These are phyloP conservation scores for Saksenaea oblongispora DNA, from an alignment of 371 early-diverging fungal species.

Conservation along the genomic window DNA sequence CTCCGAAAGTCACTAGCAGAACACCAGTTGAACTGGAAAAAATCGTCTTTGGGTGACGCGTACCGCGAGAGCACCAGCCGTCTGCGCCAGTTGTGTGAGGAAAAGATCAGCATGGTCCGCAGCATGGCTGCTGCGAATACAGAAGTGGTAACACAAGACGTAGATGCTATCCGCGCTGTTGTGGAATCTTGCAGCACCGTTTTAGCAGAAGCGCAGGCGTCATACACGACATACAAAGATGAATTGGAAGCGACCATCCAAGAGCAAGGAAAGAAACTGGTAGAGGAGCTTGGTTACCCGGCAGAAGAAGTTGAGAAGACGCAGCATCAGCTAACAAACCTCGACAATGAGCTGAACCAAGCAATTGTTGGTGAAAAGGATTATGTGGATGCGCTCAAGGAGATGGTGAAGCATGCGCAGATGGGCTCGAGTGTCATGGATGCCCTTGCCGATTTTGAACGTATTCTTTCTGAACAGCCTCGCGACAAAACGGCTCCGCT, in stretches of 20 bases:
- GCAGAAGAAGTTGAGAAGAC: background rate
- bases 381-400: background rate
- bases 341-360: background rate
- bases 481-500: background rate
- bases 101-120: background rate
- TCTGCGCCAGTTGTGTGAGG: background rate
- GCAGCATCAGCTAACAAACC: background rate
- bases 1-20: background rate
- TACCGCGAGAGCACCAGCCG: background rate
- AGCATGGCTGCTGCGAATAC: background rate
- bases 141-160: background rate
- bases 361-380: background rate
- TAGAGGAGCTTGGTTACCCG: background rate
- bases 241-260: background rate
- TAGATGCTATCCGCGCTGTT: background rate
- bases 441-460: background rate
- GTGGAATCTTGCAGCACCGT: background rate
- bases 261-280: background rate
- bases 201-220: background rate
- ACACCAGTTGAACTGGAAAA: conserved; percentile 5
- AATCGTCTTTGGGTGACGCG: conserved; percentile 6
- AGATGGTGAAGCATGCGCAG: background rate
- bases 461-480: background rate
- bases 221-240: background rate
- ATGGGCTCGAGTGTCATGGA: background rate